These are phyloP conservation scores for Pichia nanzhaoensis DNA, from an alignment of 805 yeast species.

Conservation along the genomic window DNA sequence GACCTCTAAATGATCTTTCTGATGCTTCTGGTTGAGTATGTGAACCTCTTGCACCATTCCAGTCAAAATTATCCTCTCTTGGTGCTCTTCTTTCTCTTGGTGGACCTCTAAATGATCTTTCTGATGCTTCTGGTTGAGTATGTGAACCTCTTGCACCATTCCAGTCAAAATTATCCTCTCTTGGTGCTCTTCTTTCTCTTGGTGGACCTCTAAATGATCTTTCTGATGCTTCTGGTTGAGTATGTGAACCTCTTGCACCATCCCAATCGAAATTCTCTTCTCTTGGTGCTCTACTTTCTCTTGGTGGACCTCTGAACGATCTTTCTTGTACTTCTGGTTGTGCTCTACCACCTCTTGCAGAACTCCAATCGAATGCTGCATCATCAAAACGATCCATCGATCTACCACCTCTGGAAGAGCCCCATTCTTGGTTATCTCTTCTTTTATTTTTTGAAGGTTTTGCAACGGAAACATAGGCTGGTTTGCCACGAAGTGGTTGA, in stretches of 20 bases:
- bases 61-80: constrained; percentile 42
- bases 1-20: constrained; percentile 12
- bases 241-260: constrained; percentile 34
- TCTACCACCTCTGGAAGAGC: constrained; percentile 6
- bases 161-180: constrained; percentile 42
- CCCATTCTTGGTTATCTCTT: constrained; percentile 17
- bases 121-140: constrained; percentile 6
- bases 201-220: constrained; percentile 23
- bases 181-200: constrained; percentile 8
- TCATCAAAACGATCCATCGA: constrained; percentile 9
- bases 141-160: constrained; percentile 28
- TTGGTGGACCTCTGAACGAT: not conserved
- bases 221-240: constrained; percentile 18
- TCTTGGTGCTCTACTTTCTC: constrained; percentile 11
- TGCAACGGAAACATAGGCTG: constrained; percentile 49
- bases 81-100: constrained; percentile 30
- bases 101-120: constrained; percentile 26
- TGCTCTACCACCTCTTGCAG: constrained; percentile 36
- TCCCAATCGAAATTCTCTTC: constrained; percentile 56
- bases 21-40: constrained; percentile 44
- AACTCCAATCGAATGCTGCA: constrained; percentile 56
- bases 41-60: constrained; percentile 46
- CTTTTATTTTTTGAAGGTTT: constrained; percentile 44
- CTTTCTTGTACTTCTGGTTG: constrained; percentile 25
- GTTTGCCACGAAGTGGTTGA: constrained; percentile 41